Percentiles rank a stretch among this genome's conserved stretches.
Conservation (phyloP, 2,329 filamentous ascomycete genomes). For the Dothideomycetidae sp. region DNA sequence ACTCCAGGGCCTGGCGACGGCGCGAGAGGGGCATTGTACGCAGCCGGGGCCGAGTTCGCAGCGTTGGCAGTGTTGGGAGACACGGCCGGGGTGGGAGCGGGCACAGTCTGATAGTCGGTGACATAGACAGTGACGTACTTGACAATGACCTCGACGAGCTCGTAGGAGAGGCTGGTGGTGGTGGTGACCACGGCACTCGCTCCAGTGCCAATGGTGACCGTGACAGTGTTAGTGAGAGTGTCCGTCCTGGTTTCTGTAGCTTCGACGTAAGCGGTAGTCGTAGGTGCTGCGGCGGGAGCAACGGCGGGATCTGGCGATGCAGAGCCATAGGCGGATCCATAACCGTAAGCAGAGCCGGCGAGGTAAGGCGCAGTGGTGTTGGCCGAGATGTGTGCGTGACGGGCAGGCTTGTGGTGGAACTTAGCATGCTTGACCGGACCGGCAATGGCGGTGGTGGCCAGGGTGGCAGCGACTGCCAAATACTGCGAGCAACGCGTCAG, state of each 20-base stretch:
- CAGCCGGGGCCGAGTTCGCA: neutral
- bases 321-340: neutral
- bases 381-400: constrained; percentile 4
- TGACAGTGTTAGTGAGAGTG: constrained; percentile 5
- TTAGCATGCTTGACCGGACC: constrained; percentile 5
- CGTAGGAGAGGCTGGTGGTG: constrained; percentile 1
- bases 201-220: constrained; percentile 3
- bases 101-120: constrained; percentile 1
- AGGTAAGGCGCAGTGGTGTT: constrained; percentile 6
- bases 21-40: constrained; percentile 2
- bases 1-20: neutral
- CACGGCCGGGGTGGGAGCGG: constrained; percentile 2
- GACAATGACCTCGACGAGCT: constrained; percentile 8
- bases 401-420: constrained; percentile 4
- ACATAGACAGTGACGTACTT: constrained; percentile 7
- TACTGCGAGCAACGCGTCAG: neutral
- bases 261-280: neutral
- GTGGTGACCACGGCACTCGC: constrained; percentile 2
- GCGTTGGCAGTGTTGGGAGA: neutral
- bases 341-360: constrained; percentile 1
- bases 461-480: constrained; percentile 5
- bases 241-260: constrained; percentile 6
- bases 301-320: constrained; percentile 5
- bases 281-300: constrained; percentile 1
- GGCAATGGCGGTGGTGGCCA: constrained; percentile 4